Conservation (phyloP, 1,284 basidiomycete species). For the Laetiporus sulphureus region DNA sequence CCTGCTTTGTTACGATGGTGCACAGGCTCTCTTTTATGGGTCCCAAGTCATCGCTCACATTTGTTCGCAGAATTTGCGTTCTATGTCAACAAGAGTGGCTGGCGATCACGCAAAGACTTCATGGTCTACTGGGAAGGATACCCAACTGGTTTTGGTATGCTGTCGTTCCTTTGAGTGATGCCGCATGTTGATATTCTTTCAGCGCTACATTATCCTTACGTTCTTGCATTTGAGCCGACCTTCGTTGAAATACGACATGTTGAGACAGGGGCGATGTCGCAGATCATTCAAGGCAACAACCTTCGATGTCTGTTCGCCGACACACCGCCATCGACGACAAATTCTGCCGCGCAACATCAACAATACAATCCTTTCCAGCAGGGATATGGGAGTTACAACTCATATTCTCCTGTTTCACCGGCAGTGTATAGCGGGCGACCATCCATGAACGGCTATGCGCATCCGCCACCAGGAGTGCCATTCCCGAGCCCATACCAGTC, state of each 20-base stretch:
- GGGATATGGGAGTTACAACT: slow-evolving; percentile 28
- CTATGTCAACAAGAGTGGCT: slow-evolving; percentile 96
- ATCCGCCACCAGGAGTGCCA: slow-evolving; percentile 26
- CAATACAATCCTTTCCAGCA: slow-evolving; percentile 30
- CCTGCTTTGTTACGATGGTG: slow-evolving; percentile 95
- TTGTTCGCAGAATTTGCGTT: slow-evolving; percentile 86
- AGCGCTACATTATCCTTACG: slow-evolving; percentile 97
- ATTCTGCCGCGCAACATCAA: slow-evolving; percentile 29
- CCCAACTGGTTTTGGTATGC: slow-evolving; percentile 89
- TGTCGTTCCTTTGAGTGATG: background rate
- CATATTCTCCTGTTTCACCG: slow-evolving; percentile 25
- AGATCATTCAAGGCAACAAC: slow-evolving; percentile 92
- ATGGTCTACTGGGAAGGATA: slow-evolving; percentile 97
- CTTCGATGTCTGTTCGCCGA: slow-evolving; percentile 91
- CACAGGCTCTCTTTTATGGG: slow-evolving; percentile 20
- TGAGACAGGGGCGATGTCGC: slow-evolving; percentile 86
- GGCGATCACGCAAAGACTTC: slow-evolving; percentile 86
- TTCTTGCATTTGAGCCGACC: slow-evolving; percentile 93
- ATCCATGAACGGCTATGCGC: slow-evolving; percentile 36
- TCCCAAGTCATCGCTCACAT: slow-evolving; percentile 7
- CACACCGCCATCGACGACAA: slow-evolving; percentile 79
- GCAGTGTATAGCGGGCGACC: slow-evolving; percentile 22
- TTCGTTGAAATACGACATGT: slow-evolving; percentile 98
- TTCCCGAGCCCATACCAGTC: slow-evolving; percentile 37
- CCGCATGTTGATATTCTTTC: background rate